Conservation (phyloP, 495 filamentous ascomycete genomes). For the Podospora pseudocomata region DNA sequence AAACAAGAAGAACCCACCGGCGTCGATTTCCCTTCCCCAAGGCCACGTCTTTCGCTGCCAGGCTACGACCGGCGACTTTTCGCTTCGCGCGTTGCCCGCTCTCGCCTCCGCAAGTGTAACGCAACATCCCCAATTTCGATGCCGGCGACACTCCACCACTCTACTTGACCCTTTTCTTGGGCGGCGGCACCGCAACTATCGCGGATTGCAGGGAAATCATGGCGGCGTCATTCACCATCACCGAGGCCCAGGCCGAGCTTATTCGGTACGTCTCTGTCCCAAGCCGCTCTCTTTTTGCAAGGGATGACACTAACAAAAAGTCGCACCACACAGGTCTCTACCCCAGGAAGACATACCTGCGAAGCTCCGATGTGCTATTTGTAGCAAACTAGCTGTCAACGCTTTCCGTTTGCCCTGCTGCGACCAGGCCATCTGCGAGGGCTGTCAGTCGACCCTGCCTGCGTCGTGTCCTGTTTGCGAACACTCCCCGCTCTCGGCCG, state of each 20-base stretch:
- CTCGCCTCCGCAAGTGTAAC: slow-evolving; percentile 2
- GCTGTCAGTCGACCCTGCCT: slow-evolving; percentile 72
- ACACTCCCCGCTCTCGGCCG: slow-evolving; percentile 77
- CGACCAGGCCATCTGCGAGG: slow-evolving; percentile 89
- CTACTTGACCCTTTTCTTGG: slow-evolving; percentile 10
- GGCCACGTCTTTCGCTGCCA: background rate
- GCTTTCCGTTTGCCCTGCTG: slow-evolving; percentile 91
- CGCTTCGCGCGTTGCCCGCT: background rate
- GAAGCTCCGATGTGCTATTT: slow-evolving; percentile 91
- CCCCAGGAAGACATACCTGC: slow-evolving; percentile 82
- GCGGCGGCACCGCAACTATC: slow-evolving; percentile 12
- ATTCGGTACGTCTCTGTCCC: slow-evolving; percentile 33
- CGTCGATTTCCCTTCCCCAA: background rate
- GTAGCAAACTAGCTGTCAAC: slow-evolving; percentile 86
- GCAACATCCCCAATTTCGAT: slow-evolving; percentile 13
- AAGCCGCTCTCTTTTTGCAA: background rate
- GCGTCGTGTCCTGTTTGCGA: slow-evolving; percentile 89
- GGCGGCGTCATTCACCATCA: slow-evolving; percentile 26
- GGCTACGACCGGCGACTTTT: background rate
- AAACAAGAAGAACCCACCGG: background rate
- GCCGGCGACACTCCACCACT: slow-evolving; percentile 8
- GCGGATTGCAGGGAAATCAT: slow-evolving; percentile 21
- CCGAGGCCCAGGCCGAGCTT: slow-evolving; percentile 34
- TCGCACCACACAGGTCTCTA: slow-evolving; percentile 57
- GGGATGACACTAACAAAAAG: slow-evolving; percentile 12